Conservation (phyloP, 192 early-diverging fungal genomes). For the Helicostylum pulchrum region DNA sequence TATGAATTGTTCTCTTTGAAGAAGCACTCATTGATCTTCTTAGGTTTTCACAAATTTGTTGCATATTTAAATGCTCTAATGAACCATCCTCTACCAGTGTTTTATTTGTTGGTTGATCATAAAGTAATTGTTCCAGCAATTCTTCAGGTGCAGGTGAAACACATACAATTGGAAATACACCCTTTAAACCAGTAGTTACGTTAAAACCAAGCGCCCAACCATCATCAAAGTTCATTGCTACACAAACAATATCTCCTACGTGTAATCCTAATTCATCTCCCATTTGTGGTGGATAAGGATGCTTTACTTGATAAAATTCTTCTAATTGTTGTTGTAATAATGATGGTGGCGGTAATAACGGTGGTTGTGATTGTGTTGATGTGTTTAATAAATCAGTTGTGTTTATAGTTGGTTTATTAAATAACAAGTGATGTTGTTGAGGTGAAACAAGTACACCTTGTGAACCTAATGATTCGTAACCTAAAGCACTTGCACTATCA, state of each 20-base stretch:
- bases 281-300: conserved; percentile 67
- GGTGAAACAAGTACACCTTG: conserved; percentile 12
- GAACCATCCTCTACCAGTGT: conserved; percentile 7
- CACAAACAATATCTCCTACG: conserved; percentile 66
- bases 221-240: conserved; percentile 81
- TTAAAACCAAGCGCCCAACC: conserved; percentile 89
- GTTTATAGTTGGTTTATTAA: neutral
- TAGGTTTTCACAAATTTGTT: conserved; percentile 14
- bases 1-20: neutral
- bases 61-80: conserved; percentile 1
- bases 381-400: neutral
- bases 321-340: conserved; percentile 11
- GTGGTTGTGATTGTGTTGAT: neutral
- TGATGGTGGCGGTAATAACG: conserved; percentile 1
- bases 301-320: conserved; percentile 34
- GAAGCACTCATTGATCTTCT: conserved; percentile 10
- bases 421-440: neutral
- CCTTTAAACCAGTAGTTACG: conserved; percentile 61
- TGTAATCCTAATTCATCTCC: conserved; percentile 78
- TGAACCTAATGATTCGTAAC: conserved; percentile 12
- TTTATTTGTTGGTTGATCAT: neutral
- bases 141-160: conserved; percentile 39
- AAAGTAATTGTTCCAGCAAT: conserved; percentile 32
- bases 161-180: conserved; percentile 87
- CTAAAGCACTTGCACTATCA: conserved; percentile 4